Evolutionary conservation across 2,329 filamentous ascomycete species (phyloP).

Genomic region (Myriosclerotinia duriaeana): DNA sequence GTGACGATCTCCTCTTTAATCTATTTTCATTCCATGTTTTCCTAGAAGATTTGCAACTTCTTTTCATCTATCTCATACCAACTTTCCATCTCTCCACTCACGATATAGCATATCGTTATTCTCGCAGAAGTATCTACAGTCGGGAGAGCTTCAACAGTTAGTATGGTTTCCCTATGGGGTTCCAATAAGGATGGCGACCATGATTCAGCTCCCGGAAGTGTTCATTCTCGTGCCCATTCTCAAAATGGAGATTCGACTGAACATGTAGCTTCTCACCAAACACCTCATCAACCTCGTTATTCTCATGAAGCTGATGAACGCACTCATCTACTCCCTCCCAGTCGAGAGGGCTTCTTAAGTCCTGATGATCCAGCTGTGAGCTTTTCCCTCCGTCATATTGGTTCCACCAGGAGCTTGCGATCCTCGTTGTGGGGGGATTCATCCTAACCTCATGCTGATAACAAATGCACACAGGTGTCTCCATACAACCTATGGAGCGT

Average conservation of each 20-base stretch:
- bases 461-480: constrained; percentile 52
- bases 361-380: constrained; percentile 79
- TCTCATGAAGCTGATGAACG: constrained; percentile 55
- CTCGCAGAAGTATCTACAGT: constrained; percentile 5
- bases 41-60: neutral
- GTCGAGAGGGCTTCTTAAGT: constrained; percentile 57
- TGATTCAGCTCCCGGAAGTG: constrained; percentile 24
- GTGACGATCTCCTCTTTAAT: constrained; percentile 7
- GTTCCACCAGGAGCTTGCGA: neutral
- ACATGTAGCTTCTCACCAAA: constrained; percentile 14
- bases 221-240: constrained; percentile 11
- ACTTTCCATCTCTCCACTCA: neutral
- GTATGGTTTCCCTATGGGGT: constrained; percentile 56
- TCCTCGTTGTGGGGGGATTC: neutral
- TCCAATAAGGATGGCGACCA: constrained; percentile 50
- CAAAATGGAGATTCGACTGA: constrained; percentile 33
- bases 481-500: constrained; percentile 96
- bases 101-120: constrained; percentile 7
- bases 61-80: neutral
- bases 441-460: neutral
- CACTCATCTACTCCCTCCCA: constrained; percentile 44
- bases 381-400: constrained; percentile 19
- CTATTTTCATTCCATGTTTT: neutral
- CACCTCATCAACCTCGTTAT: constrained; percentile 33
- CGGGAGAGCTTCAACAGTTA: constrained; percentile 26